Conservation (phyloP, 257 asterid species). For the Primulina eburnea region DNA sequence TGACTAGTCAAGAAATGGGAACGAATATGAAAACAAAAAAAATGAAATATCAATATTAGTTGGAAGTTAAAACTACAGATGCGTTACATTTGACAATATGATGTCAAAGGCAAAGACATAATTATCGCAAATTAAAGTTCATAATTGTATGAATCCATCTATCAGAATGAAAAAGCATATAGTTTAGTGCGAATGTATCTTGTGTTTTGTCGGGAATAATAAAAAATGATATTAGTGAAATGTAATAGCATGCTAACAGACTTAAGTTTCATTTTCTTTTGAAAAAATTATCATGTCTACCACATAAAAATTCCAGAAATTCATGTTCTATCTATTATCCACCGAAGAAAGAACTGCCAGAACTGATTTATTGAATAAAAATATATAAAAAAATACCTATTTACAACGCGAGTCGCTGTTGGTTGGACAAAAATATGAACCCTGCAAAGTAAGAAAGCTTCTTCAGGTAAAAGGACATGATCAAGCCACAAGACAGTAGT, state of each 20-base stretch:
- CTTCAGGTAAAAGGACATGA: constrained; percentile 5
- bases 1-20: constrained; percentile 3
- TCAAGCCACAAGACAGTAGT: not conserved
- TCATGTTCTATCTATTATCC: not conserved
- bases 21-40: not conserved
- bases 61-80: constrained; percentile 15
- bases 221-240: not conserved
- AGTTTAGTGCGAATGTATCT: not conserved
- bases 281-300: too few species aligned
- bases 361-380: constrained; percentile 22
- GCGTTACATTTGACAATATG: constrained; percentile 1
- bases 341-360: not conserved
- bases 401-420: constrained; percentile 79
- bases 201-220: not conserved
- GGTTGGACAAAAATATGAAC: constrained; percentile 90
- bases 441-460: constrained; percentile 51
- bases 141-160: constrained; percentile 8
- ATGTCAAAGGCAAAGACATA: not conserved
- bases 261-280: not conserved
- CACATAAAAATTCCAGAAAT: not conserved
- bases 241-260: not conserved
- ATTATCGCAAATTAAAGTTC: too few species aligned
- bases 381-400: constrained; percentile 54
- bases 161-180: constrained; percentile 4
- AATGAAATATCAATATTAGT: not conserved